Base-by-base conservation (phyloP, 179 eudicot genomes). In the Carnegiea gigantea region DNA sequence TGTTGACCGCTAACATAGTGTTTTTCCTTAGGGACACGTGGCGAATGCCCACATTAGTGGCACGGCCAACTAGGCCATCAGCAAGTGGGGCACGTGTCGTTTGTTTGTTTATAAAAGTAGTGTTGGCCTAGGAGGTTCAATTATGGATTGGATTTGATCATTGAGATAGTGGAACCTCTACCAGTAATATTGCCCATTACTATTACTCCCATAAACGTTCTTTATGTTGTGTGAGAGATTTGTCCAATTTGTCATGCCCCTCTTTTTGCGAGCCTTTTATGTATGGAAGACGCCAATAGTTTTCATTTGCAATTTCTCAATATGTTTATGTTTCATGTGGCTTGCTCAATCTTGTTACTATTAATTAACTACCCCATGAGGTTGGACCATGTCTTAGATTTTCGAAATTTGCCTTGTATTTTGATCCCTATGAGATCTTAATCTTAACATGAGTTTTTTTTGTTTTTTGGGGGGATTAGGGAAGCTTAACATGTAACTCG, bases 61-160 rank as follows among this genome's bases (percentile, higher is more conserved):
- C 60, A 75, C 78, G 49, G 6, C 40, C n/a, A 51, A 40, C 78
- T 75, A 75, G 78, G 78, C 51, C 64, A 51, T 51, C 15, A 26
- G 71, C 43, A 51, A 75, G 78, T 75, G 78, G 78, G 78, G 0
- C 78, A 28, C 78, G 21, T 75, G 30, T 75, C 6, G 6, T 75
- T 75, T 51, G 40, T 24, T 14, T 49, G 23, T 40, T 75, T 48
- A 13, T 11, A 46, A 4, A 46, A 10, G 49, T 33, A 40, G 44
- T 40, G 4, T 40, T 48, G 14, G 53, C 53, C 53, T 48, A 48
- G 53, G 53, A 48, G 7, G 53, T 48, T 48, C 78, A 75, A 48
- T 49, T 24, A 14, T 46, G 20, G 36, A 24, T 23, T 67, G 71
- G 71, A 67, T 23, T n/a, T 26, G 71, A 28, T 5, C 44, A 5